These are phyloP conservation scores for Penicillium palitans DNA, from an alignment of 2,329 filamentous ascomycete genomes.

Conservation along the genomic window DNA sequence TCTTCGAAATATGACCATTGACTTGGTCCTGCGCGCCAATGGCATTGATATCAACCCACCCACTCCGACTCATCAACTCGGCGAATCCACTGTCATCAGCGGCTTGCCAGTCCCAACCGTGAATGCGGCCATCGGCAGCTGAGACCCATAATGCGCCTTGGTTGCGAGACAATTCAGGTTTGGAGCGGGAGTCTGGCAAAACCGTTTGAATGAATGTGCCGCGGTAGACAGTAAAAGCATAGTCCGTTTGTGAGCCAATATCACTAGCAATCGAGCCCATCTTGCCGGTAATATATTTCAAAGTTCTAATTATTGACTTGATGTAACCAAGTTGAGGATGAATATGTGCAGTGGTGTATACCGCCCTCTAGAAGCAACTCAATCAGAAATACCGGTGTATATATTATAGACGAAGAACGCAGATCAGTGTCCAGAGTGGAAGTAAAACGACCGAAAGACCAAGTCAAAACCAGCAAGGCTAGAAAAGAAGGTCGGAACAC, in stretches of 20 bases:
- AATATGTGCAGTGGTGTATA: not conserved
- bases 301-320: not conserved
- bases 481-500: not conserved
- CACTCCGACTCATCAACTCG: constrained; percentile 33
- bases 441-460: not conserved
- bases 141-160: constrained; percentile 48
- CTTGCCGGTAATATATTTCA: not conserved
- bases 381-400: not conserved
- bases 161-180: constrained; percentile 55
- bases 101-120: constrained; percentile 38
- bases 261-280: constrained; percentile 3
- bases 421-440: not conserved
- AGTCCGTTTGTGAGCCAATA: constrained; percentile 12
- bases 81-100: constrained; percentile 26
- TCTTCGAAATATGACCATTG: constrained; percentile 4
- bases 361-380: not conserved
- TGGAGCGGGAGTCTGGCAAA: constrained; percentile 24
- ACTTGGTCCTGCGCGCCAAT: constrained; percentile 5
- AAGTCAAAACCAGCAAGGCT: not conserved
- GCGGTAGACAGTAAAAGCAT: constrained; percentile 51
- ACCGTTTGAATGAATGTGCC: constrained; percentile 63
- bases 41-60: constrained; percentile 32
- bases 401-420: not conserved
- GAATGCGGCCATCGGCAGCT: constrained; percentile 34
- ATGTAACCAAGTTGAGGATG: not conserved